These are phyloP conservation scores for Spinacia oleracea DNA, from an alignment of 179 eudicot species.

Conservation along the genomic window DNA sequence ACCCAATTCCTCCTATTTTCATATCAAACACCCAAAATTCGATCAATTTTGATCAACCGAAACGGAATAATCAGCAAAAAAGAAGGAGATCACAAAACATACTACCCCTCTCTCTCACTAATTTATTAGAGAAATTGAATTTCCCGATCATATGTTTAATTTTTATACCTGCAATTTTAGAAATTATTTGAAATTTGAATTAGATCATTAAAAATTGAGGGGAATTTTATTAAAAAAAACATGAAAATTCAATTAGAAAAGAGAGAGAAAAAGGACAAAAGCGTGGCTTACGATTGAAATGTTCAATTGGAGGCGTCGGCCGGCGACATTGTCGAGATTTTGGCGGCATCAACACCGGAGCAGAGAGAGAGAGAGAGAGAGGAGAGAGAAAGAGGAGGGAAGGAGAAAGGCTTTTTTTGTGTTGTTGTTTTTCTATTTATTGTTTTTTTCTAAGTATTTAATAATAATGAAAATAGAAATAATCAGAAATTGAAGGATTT, in stretches of 20 bases:
- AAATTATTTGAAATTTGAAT: slow-evolving; percentile 5
- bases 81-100: background rate
- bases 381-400: background rate
- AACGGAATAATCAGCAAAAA: background rate
- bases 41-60: slow-evolving; percentile 12
- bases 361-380: background rate
- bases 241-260: background rate
- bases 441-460: no score
- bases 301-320: slow-evolving; percentile 34
- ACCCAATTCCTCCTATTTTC: slow-evolving; percentile 2
- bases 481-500: no score
- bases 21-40: background rate
- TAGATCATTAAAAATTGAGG: background rate
- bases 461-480: background rate
- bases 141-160: slow-evolving; percentile 5
- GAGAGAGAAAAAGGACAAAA: background rate
- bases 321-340: slow-evolving; percentile 49
- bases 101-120: slow-evolving; percentile 5
- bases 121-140: background rate
- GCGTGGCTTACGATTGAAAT: slow-evolving; percentile 31
- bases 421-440: background rate
- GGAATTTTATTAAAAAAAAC: background rate
- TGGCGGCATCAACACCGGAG: slow-evolving; percentile 39
- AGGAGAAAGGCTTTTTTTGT: slow-evolving; percentile 12
- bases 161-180: background rate